Percentiles rank a stretch among this genome's conserved stretches.
Evolutionary conservation across 805 yeast genomes (phyloP).

Genomic region (Jamesozyma jinghongensis): DNA sequence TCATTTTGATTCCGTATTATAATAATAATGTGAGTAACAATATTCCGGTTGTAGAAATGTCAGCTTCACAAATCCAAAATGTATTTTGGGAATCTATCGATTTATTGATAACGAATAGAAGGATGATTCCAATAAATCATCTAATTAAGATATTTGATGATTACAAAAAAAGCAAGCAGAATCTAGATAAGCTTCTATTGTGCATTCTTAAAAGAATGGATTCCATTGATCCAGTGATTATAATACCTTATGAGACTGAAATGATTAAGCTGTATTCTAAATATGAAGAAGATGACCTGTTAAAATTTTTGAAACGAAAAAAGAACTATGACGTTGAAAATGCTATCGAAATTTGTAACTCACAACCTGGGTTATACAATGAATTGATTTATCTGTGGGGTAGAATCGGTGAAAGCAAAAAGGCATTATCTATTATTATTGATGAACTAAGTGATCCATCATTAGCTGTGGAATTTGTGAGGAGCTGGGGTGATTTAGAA

Average conservation of each 20-base stretch:
- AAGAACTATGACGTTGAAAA: slow-evolving; percentile 56
- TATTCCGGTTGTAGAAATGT: slow-evolving; percentile 10
- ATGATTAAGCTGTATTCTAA: slow-evolving; percentile 57
- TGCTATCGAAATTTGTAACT: slow-evolving; percentile 57
- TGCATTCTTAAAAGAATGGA: slow-evolving; percentile 57
- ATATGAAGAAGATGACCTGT: slow-evolving; percentile 44
- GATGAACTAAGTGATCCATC: slow-evolving; percentile 70
- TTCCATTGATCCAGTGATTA: slow-evolving; percentile 44
- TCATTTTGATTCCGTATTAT: slow-evolving; percentile 36
- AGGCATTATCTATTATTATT: slow-evolving; percentile 69
- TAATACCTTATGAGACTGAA: slow-evolving; percentile 54
- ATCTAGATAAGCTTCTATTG: slow-evolving; percentile 45
- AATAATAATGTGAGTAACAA: slow-evolving; percentile 28
- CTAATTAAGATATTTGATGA: slow-evolving; percentile 42
- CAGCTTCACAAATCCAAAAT: slow-evolving; percentile 29
- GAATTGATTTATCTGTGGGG: slow-evolving; percentile 80
- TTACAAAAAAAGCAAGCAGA: slow-evolving; percentile 7
- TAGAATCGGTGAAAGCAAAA: slow-evolving; percentile 66
- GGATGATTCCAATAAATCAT: slow-evolving; percentile 49
- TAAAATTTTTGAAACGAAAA: slow-evolving; percentile 52
- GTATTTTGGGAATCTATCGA: slow-evolving; percentile 39
- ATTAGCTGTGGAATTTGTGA: slow-evolving; percentile 73
- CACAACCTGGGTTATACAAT: slow-evolving; percentile 37
- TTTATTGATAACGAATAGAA: slow-evolving; percentile 53
- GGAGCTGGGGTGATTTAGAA: slow-evolving; percentile 58